Conservation (phyloP, 768 basidiomycete species). For the Mycena leptocephala region DNA sequence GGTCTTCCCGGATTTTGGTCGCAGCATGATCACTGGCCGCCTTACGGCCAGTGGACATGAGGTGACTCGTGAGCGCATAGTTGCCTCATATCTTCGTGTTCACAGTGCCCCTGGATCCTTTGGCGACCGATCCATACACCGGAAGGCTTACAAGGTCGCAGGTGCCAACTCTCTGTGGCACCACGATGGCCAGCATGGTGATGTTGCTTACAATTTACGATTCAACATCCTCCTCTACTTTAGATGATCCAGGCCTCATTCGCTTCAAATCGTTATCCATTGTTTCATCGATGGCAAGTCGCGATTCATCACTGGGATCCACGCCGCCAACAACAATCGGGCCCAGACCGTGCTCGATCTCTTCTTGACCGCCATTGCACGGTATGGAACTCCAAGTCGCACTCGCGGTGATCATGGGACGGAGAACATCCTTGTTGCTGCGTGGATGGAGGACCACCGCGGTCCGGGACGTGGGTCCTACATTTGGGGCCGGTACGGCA, state of each 20-base stretch:
- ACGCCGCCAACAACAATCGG: slow-evolving; percentile 57
- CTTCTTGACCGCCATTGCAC: slow-evolving; percentile 37
- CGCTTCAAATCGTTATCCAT: slow-evolving; percentile 49
- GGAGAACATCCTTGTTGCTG: not conserved
- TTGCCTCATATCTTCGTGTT: slow-evolving; percentile 35
- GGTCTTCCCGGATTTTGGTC: slow-evolving; percentile 44
- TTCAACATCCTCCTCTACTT: too few species aligned
- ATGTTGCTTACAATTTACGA: not conserved
- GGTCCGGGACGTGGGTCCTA: not conserved
- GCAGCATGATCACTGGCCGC: slow-evolving; percentile 42
- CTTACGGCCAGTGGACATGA: slow-evolving; percentile 38
- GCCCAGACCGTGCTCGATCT: slow-evolving; percentile 55
- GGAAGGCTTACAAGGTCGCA: slow-evolving; percentile 49
- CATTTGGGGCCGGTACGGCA: not conserved
- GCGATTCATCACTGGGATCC: slow-evolving; percentile 51
- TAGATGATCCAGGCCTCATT: slow-evolving; percentile 39
- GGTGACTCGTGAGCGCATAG: slow-evolving; percentile 37
- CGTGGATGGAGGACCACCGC: not conserved
- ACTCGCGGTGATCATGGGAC: not conserved
- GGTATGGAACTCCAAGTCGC: not conserved
- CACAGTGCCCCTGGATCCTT: slow-evolving; percentile 42
- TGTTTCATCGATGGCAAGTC: slow-evolving; percentile 60
- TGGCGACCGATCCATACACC: slow-evolving; percentile 42
- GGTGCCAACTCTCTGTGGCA: slow-evolving; percentile 57
- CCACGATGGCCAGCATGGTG: slow-evolving; percentile 56